Conservation (phyloP, 2,329 filamentous ascomycete genomes). For the Hypomyces rosellus region DNA sequence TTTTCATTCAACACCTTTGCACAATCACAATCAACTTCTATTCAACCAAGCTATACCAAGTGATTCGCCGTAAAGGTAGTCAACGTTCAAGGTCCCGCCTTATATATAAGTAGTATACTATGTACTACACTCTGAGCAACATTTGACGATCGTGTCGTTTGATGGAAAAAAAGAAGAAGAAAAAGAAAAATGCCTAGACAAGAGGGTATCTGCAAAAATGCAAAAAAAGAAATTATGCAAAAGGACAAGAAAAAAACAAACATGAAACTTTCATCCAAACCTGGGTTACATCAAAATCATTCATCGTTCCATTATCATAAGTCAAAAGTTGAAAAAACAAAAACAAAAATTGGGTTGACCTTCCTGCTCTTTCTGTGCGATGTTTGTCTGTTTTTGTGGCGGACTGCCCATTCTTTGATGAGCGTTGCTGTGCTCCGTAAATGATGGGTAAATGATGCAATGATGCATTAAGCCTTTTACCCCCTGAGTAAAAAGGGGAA, state of each 20-base stretch:
- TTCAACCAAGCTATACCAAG: not conserved
- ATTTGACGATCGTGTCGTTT: no score
- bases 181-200: constrained; percentile 4
- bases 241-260: constrained; percentile 9
- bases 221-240: constrained; percentile 1
- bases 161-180: no score
- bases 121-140: constrained; percentile 1
- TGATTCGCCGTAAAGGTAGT: no score
- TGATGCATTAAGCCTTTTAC: not conserved
- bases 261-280: not conserved
- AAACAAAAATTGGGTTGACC: not conserved
- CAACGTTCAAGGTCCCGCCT: no score
- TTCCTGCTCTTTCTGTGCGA: not conserved
- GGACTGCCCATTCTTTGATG: not conserved
- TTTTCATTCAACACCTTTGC: not conserved
- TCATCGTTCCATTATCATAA: not conserved
- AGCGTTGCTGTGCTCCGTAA: not conserved
- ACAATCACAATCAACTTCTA: not conserved
- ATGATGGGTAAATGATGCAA: not conserved
- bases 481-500: not conserved
- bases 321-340: not conserved
- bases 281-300: not conserved
- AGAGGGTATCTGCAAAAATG: constrained; percentile 20
- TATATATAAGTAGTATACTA: constrained; percentile 1
- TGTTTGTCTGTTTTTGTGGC: not conserved